Evolutionary conservation across 2,329 filamentous ascomycete species (phyloP).

Genomic region (Beauveria caledonica): DNA sequence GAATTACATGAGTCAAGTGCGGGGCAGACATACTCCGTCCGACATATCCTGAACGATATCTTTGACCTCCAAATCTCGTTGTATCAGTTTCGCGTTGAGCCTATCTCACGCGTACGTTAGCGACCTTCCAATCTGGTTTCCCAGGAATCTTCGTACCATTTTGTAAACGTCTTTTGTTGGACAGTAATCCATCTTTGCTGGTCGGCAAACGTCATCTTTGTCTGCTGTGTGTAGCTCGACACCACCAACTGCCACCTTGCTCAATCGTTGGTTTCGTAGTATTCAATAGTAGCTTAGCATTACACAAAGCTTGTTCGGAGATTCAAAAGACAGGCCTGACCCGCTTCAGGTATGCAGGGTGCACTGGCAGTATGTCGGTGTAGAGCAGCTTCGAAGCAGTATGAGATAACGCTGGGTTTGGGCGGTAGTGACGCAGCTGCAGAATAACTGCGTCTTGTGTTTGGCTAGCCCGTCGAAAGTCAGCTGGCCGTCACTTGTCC

Average conservation of each 20-base stretch:
- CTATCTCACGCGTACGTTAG: slow-evolving; percentile 34
- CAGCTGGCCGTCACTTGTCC: not conserved
- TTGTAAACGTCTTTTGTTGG: slow-evolving; percentile 98
- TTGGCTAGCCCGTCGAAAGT: not conserved
- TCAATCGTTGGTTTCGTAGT: not conserved
- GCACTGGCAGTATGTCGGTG: slow-evolving; percentile 9
- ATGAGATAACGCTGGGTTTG: slow-evolving; percentile 1
- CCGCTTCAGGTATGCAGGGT: slow-evolving; percentile 3
- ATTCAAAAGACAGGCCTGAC: not conserved
- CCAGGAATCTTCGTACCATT: slow-evolving; percentile 51
- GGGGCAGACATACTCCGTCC: slow-evolving; percentile 65
- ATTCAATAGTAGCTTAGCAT: not conserved
- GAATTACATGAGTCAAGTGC: not conserved
- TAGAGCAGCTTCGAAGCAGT: slow-evolving; percentile 8
- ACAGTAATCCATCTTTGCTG: slow-evolving; percentile 67
- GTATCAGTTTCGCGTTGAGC: slow-evolving; percentile 92
- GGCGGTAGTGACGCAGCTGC: not conserved
- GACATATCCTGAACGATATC: slow-evolving; percentile 85
- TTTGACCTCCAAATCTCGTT: slow-evolving; percentile 68
- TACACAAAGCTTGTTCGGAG: not conserved
- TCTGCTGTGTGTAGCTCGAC: not conserved
- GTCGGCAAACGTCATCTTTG: slow-evolving; percentile 55
- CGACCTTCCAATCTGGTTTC: not conserved
- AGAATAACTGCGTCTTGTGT: not conserved
- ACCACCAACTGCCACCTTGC: not conserved